A percentile compares a stretch with the other conserved stretches of the same genome.
phyloP scores from a whole-genome alignment of 129 eudicot species.

The Centaurea solstitialis region DNA sequence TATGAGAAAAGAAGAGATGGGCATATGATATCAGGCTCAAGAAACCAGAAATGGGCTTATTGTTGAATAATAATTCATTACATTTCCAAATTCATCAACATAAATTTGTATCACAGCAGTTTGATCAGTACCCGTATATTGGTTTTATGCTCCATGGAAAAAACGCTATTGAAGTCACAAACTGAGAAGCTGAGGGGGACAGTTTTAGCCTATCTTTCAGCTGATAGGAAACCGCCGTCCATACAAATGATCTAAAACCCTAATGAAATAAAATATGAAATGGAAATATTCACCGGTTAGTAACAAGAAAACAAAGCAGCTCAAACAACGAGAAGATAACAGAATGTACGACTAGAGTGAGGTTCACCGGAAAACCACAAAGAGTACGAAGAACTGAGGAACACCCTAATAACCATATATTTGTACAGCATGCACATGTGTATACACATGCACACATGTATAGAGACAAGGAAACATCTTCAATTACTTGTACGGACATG shows the following conservation, averaged over 20 bases:
- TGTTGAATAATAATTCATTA: background rate
- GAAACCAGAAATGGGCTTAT: background rate
- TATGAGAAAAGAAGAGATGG: background rate
- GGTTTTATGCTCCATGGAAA: slow-evolving; percentile 99
- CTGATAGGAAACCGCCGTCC: slow-evolving; percentile 97
- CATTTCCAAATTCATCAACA: slow-evolving; percentile 1
- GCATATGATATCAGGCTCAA: background rate
- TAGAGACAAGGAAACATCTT: too few relatives aligned
- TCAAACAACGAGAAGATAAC: slow-evolving; percentile 14
- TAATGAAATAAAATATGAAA: slow-evolving; percentile 21
- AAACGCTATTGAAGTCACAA: slow-evolving; percentile 83
- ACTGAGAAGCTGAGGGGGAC: slow-evolving; percentile 97
- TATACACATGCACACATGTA: too few relatives aligned
- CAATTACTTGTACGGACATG: too few relatives aligned
- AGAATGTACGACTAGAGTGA: background rate
- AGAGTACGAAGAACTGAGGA: too few relatives aligned
- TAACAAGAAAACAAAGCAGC: slow-evolving; percentile 5
- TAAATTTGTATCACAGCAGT: background rate
- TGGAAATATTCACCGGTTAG: slow-evolving; percentile 13
- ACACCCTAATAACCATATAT: too few relatives aligned
- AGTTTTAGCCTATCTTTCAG: slow-evolving; percentile 82
- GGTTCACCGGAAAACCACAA: too few relatives aligned
- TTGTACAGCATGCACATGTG: too few relatives aligned
- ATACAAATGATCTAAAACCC: slow-evolving; percentile 98
- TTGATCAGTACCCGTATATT: slow-evolving; percentile 74